These are phyloP conservation scores for Aspergillus sp. DNA, from an alignment of 2,329 filamentous ascomycete genomes.

Conservation along the genomic window DNA sequence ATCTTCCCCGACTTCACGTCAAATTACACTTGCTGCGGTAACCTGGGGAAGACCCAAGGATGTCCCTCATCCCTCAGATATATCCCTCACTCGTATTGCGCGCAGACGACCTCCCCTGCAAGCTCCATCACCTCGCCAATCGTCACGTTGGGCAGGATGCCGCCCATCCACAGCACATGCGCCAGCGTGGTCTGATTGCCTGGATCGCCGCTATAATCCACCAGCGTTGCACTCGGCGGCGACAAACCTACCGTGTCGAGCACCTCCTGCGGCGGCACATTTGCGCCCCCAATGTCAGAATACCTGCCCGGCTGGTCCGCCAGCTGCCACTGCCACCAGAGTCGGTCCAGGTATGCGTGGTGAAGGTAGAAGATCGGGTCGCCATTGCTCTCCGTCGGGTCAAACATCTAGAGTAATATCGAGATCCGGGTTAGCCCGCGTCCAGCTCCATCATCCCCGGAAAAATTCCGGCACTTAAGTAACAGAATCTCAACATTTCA, in stretches of 20 bases:
- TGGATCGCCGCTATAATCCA: constrained; percentile 2
- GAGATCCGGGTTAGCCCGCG: background rate
- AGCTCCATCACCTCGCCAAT: constrained; percentile 10
- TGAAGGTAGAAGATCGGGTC: constrained; percentile 10
- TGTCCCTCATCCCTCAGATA: no score
- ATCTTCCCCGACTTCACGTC: background rate
- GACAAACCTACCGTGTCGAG: background rate
- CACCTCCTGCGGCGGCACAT: background rate
- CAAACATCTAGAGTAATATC: background rate
- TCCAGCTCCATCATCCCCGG: background rate
- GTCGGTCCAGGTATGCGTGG: constrained; percentile 8
- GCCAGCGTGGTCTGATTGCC: constrained; percentile 1
- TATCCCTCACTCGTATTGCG: background rate
- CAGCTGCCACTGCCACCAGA: constrained; percentile 11
- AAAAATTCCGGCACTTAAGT: no score
- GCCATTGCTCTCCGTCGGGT: constrained; percentile 2
- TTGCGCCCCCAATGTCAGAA: constrained; percentile 2
- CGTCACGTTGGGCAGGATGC: constrained; percentile 3
- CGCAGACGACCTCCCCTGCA: constrained; percentile 2
- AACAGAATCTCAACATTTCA: no score
- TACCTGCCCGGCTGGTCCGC: background rate
- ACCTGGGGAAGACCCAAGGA: background rate
- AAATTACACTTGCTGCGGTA: no score
- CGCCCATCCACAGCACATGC: constrained; percentile 7
- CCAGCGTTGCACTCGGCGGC: background rate